These are phyloP conservation scores for Pterocarpus macrocarpus DNA, from an alignment of 306 rosid species.

Conservation along the genomic window DNA sequence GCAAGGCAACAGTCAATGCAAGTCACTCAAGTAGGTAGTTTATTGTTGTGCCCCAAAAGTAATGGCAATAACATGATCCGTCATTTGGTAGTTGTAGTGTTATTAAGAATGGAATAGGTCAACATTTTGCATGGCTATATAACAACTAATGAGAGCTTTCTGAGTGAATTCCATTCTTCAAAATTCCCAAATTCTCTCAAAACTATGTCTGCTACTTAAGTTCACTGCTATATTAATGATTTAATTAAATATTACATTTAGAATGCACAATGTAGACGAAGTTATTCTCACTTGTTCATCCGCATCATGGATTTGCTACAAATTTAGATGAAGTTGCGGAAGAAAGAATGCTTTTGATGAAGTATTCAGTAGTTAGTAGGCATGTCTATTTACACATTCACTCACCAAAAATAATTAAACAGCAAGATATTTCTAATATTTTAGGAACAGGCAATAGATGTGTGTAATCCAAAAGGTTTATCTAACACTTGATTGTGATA, in stretches of 20 bases:
- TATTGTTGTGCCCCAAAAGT: not conserved
- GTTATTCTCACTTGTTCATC: slow-evolving; percentile 14
- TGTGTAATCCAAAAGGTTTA: slow-evolving; percentile 14
- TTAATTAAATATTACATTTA: not conserved
- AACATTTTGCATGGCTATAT: not conserved
- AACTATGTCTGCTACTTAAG: not conserved
- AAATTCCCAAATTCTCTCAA: not conserved
- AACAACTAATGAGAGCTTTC: not conserved
- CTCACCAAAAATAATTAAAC: not conserved
- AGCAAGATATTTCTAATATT: not conserved
- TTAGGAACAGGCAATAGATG: slow-evolving; percentile 18
- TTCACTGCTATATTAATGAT: not conserved
- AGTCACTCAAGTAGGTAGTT: not conserved
- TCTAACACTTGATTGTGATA: slow-evolving; percentile 15
- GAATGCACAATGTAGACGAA: not conserved
- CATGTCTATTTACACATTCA: slow-evolving; percentile 18
- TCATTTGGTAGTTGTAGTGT: not conserved
- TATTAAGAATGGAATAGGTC: not conserved
- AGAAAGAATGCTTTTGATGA: not conserved
- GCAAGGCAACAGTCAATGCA: slow-evolving; percentile 27
- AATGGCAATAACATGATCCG: not conserved
- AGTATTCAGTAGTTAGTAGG: not conserved
- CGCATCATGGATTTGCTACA: slow-evolving; percentile 11
- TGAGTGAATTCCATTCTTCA: not conserved
- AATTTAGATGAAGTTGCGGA: slow-evolving; percentile 12